Base-by-base conservation (phyloP, 164 flowering plant species). In the Stephania yunnanensis region DNA sequence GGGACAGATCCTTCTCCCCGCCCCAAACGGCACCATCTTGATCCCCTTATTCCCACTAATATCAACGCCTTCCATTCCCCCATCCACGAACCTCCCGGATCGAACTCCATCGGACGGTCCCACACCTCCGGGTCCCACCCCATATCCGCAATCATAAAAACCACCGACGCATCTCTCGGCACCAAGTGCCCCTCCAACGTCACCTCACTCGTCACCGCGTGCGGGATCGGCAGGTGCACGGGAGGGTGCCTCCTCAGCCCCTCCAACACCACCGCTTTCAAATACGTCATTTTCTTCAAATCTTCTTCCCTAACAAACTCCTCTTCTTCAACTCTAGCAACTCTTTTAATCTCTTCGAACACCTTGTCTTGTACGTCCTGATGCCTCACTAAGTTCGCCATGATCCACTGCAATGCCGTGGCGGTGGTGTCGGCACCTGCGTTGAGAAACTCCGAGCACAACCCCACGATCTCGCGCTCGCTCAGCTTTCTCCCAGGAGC, bases 361-460 rank as follows among this genome's bases (percentile, higher is more conserved):
- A 78, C 22, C 71, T 73, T 75, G 1, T 65, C 45, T 71, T 74
- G 74, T 13, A 82, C 36, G 1, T 71, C 66, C 44, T 61, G 76
- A 25, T 80, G 42, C 68, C 78, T 79, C 69, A 84, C 82, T 29
- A 82, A 12, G 46, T 82, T 78, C 5, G 81, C 87, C 83, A 82
- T 75, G 36, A 77, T 76, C 85, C 87, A 86, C 48, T 81, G 80
- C 74, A 84, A 46, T 1, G 82, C 64, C 0, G 85, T 78, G 7
- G 83, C 25, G 2, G 85, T 81, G 1, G 85, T 81, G 73, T 84
- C 85, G 0, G 80, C 83, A 15, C 88, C 88, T 1, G 68, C 87
- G 7, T 61, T 74, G 10, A 86, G 52, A 44, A 86, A 78, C 78
- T 86, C 87, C 1, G 78, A 78, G 77, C 84, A 80, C n/a, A 86